These are phyloP conservation scores for Aspergillus sclerotioniger DNA, from an alignment of 495 filamentous ascomycete species.

Conservation along the genomic window DNA sequence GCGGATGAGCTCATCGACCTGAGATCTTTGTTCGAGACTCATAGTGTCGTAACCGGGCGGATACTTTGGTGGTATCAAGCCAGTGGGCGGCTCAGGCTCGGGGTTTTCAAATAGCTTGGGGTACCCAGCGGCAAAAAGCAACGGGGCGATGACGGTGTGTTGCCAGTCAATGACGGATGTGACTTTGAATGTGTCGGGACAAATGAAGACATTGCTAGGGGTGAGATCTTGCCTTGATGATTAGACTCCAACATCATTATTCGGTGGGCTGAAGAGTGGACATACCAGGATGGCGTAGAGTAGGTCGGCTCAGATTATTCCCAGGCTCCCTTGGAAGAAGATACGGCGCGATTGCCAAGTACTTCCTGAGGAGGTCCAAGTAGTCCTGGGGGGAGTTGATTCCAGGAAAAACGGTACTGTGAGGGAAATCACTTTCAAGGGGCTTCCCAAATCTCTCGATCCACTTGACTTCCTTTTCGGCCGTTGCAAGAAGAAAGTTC, in stretches of 20 bases:
- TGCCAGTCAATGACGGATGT: slow-evolving; percentile 31
- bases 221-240: slow-evolving; percentile 17
- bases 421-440: slow-evolving; percentile 19
- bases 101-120: slow-evolving; percentile 24
- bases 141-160: slow-evolving; percentile 20
- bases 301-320: slow-evolving; percentile 15
- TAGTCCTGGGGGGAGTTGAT: slow-evolving; percentile 16
- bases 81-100: slow-evolving; percentile 14
- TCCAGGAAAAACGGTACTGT: slow-evolving; percentile 24
- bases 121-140: slow-evolving; percentile 22
- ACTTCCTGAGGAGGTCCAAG: slow-evolving; percentile 19
- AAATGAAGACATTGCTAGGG: slow-evolving; percentile 25
- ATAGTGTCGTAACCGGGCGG: slow-evolving; percentile 16
- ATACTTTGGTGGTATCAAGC: slow-evolving; percentile 17
- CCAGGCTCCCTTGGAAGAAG: slow-evolving; percentile 15
- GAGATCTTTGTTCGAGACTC: slow-evolving; percentile 14
- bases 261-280: background rate
- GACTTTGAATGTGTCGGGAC: slow-evolving; percentile 21
- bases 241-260: background rate
- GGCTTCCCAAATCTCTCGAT: slow-evolving; percentile 19
- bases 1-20: slow-evolving; percentile 23
- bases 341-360: slow-evolving; percentile 21
- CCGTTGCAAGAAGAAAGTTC: slow-evolving; percentile 9
- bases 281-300: slow-evolving; percentile 20
- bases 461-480: slow-evolving; percentile 19